Percentiles rank a stretch among this genome's conserved stretches.
Evolutionary conservation across 352 stramenopile genomes (phyloP).

Genomic region (Chrysophaeum taylorii): DNA sequence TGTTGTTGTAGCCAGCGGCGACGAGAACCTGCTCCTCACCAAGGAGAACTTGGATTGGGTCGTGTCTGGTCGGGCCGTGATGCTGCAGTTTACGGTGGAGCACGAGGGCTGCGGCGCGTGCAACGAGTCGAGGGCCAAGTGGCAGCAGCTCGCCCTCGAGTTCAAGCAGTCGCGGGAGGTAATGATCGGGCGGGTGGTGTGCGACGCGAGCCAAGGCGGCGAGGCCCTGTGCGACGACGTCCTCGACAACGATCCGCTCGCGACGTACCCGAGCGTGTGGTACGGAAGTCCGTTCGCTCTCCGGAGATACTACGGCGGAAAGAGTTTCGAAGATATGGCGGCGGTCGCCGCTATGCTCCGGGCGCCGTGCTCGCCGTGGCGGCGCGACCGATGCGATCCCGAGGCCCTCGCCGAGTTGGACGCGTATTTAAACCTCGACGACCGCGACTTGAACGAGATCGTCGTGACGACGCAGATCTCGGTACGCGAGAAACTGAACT

Average conservation of each 20-base stretch:
- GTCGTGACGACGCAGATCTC: background rate
- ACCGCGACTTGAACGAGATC: background rate
- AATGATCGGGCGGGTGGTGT: background rate
- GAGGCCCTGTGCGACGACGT: background rate
- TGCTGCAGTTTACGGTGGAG: too few relatives aligned
- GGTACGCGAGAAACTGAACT: background rate
- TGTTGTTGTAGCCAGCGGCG: background rate
- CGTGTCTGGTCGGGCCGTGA: background rate
- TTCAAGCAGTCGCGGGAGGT: background rate
- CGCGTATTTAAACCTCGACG: background rate
- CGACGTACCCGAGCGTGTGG: background rate
- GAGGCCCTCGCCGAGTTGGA: background rate
- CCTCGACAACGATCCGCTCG: background rate
- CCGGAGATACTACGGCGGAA: background rate
- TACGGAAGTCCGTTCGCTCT: background rate
- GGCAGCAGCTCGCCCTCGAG: background rate
- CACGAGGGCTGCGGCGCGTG: too few relatives aligned
- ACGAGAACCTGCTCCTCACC: background rate
- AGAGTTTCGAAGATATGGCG: background rate
- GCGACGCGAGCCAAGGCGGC: background rate
- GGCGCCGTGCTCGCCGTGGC: background rate
- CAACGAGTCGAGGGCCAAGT: background rate
- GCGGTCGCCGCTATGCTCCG: background rate
- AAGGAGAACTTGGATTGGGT: background rate
- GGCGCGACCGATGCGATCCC: background rate